These are phyloP conservation scores for Kalmanozyma brasiliensis DNA, from an alignment of 1,284 basidiomycete species.

Conservation along the genomic window DNA sequence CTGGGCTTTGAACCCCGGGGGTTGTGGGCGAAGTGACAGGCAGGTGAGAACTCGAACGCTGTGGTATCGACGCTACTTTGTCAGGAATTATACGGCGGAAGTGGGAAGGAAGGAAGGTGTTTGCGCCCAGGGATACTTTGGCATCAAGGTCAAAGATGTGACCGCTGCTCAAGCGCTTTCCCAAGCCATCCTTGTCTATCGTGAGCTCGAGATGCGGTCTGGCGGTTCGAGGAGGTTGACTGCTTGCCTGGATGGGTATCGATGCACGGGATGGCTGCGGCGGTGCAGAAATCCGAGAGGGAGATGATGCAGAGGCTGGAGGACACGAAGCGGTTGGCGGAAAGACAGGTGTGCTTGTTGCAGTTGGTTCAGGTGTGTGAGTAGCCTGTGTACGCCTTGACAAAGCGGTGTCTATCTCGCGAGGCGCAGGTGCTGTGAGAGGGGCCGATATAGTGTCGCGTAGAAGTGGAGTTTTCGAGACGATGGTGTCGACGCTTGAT, in stretches of 20 bases:
- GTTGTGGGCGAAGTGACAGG: not conserved
- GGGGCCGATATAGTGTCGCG: not conserved
- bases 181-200: constrained; percentile 10
- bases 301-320: not conserved
- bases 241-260: not conserved
- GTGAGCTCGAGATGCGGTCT: constrained; percentile 4
- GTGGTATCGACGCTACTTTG: constrained; percentile 27
- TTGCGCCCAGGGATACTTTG: constrained; percentile 24
- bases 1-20: not conserved
- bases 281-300: not conserved
- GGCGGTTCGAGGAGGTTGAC: not conserved
- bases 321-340: not conserved
- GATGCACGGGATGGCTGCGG: not conserved
- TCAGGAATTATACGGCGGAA: constrained; percentile 17
- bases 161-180: constrained; percentile 4
- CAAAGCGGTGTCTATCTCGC: not conserved
- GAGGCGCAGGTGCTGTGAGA: not conserved
- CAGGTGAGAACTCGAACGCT: constrained; percentile 33
- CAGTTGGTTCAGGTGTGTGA: not conserved
- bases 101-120: constrained; percentile 28
- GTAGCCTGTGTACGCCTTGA: constrained; percentile 12
- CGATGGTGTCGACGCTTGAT: constrained; percentile 19
- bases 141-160: constrained; percentile 50
- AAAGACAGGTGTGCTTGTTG: not conserved
- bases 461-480: constrained; percentile 4